Evolutionary conservation across 2,329 filamentous ascomycete species (phyloP).

Genomic region (Trichoderma asperellum): DNA sequence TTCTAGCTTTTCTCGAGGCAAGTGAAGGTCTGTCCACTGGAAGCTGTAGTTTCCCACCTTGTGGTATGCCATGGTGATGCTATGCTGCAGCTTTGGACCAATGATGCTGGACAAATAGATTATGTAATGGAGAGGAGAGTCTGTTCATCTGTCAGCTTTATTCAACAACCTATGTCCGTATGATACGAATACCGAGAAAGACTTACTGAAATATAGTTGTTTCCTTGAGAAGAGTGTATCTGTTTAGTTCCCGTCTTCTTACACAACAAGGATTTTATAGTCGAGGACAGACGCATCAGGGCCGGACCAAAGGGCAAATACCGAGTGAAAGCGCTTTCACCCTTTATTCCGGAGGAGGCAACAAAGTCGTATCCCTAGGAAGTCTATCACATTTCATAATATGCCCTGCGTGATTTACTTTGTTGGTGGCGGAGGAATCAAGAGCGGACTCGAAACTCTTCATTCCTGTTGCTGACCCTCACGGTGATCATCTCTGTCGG

Average conservation of each 20-base stretch:
- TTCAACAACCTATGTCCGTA: background rate
- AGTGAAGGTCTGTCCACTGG: slow-evolving; percentile 33
- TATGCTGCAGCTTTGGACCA: background rate
- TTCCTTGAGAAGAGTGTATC: background rate
- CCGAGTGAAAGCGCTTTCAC: background rate
- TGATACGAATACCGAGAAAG: no score
- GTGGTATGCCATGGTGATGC: slow-evolving; percentile 13
- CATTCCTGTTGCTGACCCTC: background rate
- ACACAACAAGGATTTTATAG: background rate
- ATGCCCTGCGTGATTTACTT: background rate
- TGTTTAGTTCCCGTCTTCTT: background rate
- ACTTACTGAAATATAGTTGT: background rate
- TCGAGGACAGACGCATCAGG: background rate
- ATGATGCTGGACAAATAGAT: background rate
- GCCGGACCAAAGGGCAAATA: background rate
- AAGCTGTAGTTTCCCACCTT: slow-evolving; percentile 32
- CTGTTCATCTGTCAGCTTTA: background rate
- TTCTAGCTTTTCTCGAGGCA: slow-evolving; percentile 28
- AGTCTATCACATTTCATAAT: background rate
- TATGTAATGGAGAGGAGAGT: background rate
- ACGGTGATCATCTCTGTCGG: background rate
- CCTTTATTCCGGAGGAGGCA: background rate
- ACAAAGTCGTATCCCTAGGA: background rate
- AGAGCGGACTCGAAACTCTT: background rate
- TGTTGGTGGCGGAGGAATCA: background rate